Evolutionary conservation across 768 basidiomycete genomes (phyloP).

Genomic region (Glaciozyma antarctica): DNA sequence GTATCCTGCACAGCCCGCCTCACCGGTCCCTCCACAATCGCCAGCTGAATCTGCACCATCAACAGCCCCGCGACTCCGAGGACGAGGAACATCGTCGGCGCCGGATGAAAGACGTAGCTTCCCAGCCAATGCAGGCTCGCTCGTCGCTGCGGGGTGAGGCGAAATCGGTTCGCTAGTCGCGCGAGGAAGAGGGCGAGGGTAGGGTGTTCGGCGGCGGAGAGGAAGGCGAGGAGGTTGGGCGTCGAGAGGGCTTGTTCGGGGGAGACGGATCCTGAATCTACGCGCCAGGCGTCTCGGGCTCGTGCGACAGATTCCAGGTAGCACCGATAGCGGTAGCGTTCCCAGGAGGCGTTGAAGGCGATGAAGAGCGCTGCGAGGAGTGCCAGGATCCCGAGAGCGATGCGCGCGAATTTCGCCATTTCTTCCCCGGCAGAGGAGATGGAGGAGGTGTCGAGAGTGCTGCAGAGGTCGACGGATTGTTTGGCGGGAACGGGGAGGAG

Average conservation of each 20-base stretch:
- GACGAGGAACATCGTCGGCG: slow-evolving; percentile 79
- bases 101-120: slow-evolving; percentile 82
- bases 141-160: slow-evolving; percentile 54
- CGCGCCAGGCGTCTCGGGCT: slow-evolving; percentile 60
- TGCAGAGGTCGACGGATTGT: slow-evolving; percentile 64
- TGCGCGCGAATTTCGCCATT: slow-evolving; percentile 67
- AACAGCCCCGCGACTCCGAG: slow-evolving; percentile 86
- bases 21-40: slow-evolving; percentile 60
- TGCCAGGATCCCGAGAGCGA: slow-evolving; percentile 66
- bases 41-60: slow-evolving; percentile 74
- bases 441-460: slow-evolving; percentile 64
- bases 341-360: slow-evolving; percentile 61
- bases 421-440: slow-evolving; percentile 75
- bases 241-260: slow-evolving; percentile 12
- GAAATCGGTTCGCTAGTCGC: slow-evolving; percentile 47
- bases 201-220: slow-evolving; percentile 60
- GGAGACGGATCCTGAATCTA: slow-evolving; percentile 48
- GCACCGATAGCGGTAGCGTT: slow-evolving; percentile 80
- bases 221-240: slow-evolving; percentile 61
- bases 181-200: slow-evolving; percentile 59
- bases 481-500: slow-evolving; percentile 66
- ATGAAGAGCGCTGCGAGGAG: slow-evolving; percentile 63
- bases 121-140: slow-evolving; percentile 76
- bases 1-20: slow-evolving; percentile 57
- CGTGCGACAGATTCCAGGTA: slow-evolving; percentile 56